Base-by-base conservation (phyloP, 495 filamentous ascomycete species). In the Penicillium goetzii region DNA sequence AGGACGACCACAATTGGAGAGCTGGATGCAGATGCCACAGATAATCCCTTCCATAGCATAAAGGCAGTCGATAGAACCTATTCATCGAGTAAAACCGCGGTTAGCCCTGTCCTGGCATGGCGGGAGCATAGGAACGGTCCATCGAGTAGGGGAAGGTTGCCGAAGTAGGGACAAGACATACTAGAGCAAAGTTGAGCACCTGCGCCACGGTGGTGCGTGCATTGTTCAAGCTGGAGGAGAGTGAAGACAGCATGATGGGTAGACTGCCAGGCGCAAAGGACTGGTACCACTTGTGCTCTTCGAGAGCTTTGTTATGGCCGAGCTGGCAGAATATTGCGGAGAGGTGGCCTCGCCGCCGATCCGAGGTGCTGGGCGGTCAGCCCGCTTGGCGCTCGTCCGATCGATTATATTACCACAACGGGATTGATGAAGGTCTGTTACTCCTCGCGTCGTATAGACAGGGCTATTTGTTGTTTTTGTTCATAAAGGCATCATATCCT, bases 11-110 rank as follows among this genome's bases (percentile, higher is more conserved):
- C 95, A 67, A 98, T 98, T 7, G 95, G 95, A 1, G 89, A 93
- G 36, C 92, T 92, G 4, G 91, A 96, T 66, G 95, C 88, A 43
- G 92, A 87, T 63, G 88, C 83, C 7, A 99, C 87, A 25, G 91
- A 95, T 49, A 99, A 86, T 9, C 90, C 91, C 78, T 99, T 99
- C 95, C 94, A 98, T 76, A 97, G 87, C 94, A 97, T 97, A 75
- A 97, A 97, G 0, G 94, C 93, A 4, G 93, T 97, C 15, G 90
- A 92, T 17, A 98, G 88, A 54, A 98, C 93, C 52, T 55, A 3
- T 34, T 36, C 10, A 23, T 55, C 33, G 32, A 55, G 9, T 11
- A 8, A 55, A 34, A 12, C 3, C 51, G 9, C 2, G 26, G 52
- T 55, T 38, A 55, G 52, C 14, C 25, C 14, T 30, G 8, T 28